A percentile compares a stretch with the other conserved stretches of the same genome.
Evolutionary conservation across 352 stramenopile species (phyloP).

Genomic region (Globisporangium takayamanum): DNA sequence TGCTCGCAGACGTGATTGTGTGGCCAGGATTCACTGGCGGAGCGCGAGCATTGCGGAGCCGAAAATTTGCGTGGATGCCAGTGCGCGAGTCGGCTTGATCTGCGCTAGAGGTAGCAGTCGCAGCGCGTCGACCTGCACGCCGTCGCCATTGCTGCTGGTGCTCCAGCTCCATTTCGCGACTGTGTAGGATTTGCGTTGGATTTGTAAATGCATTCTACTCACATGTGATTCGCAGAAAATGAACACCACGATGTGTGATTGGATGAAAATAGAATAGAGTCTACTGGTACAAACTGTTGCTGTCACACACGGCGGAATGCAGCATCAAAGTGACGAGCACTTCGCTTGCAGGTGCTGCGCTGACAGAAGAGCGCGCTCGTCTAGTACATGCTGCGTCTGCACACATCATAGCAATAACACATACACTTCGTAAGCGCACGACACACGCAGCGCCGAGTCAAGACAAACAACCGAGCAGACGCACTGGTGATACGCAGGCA

Average conservation of each 20-base stretch:
- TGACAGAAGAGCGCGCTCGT: background rate
- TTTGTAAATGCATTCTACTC: background rate
- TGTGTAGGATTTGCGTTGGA: background rate
- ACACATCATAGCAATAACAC: background rate
- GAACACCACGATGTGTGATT: constrained; percentile 2
- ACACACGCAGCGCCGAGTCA: background rate
- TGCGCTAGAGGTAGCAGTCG: background rate
- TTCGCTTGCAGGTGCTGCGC: background rate
- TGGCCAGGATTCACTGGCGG: background rate
- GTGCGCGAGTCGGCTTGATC: background rate
- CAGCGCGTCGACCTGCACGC: constrained; percentile 6
- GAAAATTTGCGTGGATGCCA: no score
- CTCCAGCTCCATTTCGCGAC: background rate
- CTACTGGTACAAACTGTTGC: constrained; percentile 9
- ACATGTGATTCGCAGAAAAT: constrained; percentile 7
- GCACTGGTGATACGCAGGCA: constrained; percentile 15
- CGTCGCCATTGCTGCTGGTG: constrained; percentile 15
- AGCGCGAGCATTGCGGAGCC: background rate
- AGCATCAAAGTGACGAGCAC: no score
- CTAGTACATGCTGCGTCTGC: constrained; percentile 45
- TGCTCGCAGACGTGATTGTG: constrained; percentile 12
- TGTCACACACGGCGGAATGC: constrained; percentile 4
- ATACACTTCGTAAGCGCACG: background rate
- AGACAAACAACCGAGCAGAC: background rate
- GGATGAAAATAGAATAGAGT: constrained; percentile 10